Conservation (phyloP, 768 basidiomycete genomes). For the Fomitopsis serialis region DNA sequence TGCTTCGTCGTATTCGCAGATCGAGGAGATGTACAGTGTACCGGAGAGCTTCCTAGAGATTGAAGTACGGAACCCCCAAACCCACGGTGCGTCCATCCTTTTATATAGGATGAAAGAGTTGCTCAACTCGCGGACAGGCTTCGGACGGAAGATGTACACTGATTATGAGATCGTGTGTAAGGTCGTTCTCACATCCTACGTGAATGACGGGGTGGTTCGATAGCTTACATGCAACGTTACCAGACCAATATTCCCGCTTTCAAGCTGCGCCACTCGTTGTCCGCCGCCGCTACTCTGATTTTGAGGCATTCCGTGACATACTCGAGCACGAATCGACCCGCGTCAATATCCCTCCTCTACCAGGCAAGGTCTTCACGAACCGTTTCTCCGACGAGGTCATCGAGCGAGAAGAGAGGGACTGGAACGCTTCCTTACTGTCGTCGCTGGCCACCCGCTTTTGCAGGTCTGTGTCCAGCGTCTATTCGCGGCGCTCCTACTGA, state of each 20-base stretch:
- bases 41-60: constrained; percentile 98
- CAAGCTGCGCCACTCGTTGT: constrained; percentile 76
- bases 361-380: constrained; percentile 98
- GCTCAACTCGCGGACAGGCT: constrained; percentile 45
- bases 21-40: constrained; percentile 98
- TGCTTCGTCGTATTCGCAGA: constrained; percentile 37
- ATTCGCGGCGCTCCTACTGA: too few species aligned
- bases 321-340: constrained; percentile 95
- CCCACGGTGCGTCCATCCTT: constrained; percentile 60
- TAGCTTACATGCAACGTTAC: background rate
- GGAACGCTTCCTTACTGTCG: constrained; percentile 91
- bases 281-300: constrained; percentile 61
- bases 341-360: constrained; percentile 95
- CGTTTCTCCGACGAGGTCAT: constrained; percentile 98
- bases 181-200: constrained; percentile 39
- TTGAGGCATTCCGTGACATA: constrained; percentile 92
- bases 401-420: constrained; percentile 87
- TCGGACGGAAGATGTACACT: constrained; percentile 98
- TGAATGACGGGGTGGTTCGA: background rate
- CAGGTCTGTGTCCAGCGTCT: constrained; percentile 69
- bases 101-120: background rate
- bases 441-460: constrained; percentile 93
- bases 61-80: constrained; percentile 95
- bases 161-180: constrained; percentile 99
- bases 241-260: constrained; percentile 99